Percentiles rank a stretch among this genome's conserved stretches.
These are phyloP conservation scores for Lasiosphaeria hispida DNA, from an alignment of 495 filamentous ascomycete species.

Conservation along the genomic window DNA sequence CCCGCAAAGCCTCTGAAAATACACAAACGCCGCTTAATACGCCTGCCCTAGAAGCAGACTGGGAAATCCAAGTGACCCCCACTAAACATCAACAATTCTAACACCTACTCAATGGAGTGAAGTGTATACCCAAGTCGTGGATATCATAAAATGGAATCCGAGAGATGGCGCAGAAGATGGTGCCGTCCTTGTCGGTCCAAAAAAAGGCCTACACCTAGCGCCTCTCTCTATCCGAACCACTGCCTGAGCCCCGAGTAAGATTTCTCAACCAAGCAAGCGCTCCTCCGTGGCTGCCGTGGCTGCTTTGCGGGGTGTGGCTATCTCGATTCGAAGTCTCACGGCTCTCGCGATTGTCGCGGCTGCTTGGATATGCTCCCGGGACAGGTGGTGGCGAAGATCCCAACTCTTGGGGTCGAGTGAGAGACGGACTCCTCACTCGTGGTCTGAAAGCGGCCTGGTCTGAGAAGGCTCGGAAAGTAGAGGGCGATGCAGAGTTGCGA, in stretches of 20 bases:
- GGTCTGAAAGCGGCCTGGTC: neutral
- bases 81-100: too few species aligned
- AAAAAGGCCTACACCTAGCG: constrained; percentile 10
- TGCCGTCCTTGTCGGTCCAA: too few species aligned
- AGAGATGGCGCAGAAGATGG: too few species aligned
- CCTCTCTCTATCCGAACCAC: constrained; percentile 13
- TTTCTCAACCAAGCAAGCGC: constrained; percentile 26
- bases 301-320: neutral
- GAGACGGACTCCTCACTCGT: constrained; percentile 18
- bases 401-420: neutral
- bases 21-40: too few species aligned
- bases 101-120: too few species aligned
- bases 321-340: neutral
- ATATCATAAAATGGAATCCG: neutral
- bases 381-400: neutral
- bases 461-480: neutral
- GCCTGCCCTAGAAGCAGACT: too few species aligned
- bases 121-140: neutral
- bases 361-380: too few species aligned
- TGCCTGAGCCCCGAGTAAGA: constrained; percentile 15
- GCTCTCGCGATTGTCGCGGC: neutral
- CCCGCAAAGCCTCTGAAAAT: too few species aligned
- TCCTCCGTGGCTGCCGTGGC: constrained; percentile 4
- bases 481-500: constrained; percentile 19
- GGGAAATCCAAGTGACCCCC: too few species aligned